Evolutionary conservation across 140 eudicot species (phyloP), one percentile per base, ranked within the genome.

Genomic region (Erigeron philadelphicus): DNA sequence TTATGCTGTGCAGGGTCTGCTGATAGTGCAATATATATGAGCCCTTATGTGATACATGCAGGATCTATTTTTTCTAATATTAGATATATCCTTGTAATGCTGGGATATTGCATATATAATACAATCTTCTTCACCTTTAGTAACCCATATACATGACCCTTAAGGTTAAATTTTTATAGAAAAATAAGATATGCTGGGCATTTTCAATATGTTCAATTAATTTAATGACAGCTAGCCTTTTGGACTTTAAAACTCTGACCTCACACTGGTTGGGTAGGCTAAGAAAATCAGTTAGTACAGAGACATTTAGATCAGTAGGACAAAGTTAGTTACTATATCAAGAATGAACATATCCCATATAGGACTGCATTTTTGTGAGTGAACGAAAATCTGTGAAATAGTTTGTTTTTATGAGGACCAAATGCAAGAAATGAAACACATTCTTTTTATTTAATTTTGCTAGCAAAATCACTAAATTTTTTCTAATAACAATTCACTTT

Each of bases 51-150:
- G 6, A n/a, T n/a, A 50, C 9, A n/a, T 50, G 56, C 56, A 50
- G 56, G 8, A 17, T 50, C 17, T n/a, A 31, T 31, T 1, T 61
- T 31, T 35, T 13, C 18, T 13, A 45, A 1, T 31, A 1, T 40
- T 44, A 64, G 12, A n/a, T 70, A 60, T 61, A 47, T 48, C 42
- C 31, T 56, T 55, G 40, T 40, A 54, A 56, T 16, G 6, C 19
- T 65, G 47, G 47, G 12, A 21, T 66, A 8, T 66, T 66, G 58
- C 55, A 19, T 13, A 23, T 58, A 58, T 58, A 58, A 58, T 0
- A 9, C 8, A 19, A 10, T 56, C 7, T 25, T 23, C n/a, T n/a
- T 58, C 11, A 19, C 11, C 8, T 58, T n/a, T 58, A 19, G 9
- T 23, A 9, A 15, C 7, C 64, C 64, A 18, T 58, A 58, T 2